These are phyloP conservation scores for Suillus brevipes DNA, from an alignment of 768 basidiomycete genomes.

Conservation along the genomic window DNA sequence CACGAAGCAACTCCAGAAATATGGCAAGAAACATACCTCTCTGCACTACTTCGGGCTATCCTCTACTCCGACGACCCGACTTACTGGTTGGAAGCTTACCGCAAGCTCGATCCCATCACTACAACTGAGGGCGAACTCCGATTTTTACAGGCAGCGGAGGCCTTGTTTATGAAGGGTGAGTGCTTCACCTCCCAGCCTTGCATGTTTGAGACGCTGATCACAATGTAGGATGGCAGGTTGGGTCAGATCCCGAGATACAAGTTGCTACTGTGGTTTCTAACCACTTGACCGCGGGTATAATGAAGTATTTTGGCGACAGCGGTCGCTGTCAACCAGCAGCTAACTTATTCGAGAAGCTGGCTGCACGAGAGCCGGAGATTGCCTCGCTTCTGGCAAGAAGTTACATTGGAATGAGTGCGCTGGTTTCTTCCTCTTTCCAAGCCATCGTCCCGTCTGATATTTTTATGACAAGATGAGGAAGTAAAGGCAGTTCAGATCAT, in stretches of 20 bases:
- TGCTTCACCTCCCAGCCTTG: neutral
- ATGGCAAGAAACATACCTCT: constrained; percentile 98
- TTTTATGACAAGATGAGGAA: constrained; percentile 75
- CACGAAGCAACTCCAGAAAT: constrained; percentile 90
- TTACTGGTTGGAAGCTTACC: constrained; percentile 89
- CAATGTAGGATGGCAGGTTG: constrained; percentile 91
- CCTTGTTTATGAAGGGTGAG: constrained; percentile 80
- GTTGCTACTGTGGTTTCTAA: constrained; percentile 97
- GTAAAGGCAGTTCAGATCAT: constrained; percentile 98
- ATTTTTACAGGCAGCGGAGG: constrained; percentile 89
- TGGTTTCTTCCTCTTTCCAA: neutral
- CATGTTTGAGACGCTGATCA: constrained; percentile 4
- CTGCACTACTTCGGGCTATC: constrained; percentile 86
- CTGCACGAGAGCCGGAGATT: constrained; percentile 86
- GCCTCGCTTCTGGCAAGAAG: constrained; percentile 82
- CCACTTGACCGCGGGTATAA: constrained; percentile 89
- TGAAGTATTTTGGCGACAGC: constrained; percentile 96
- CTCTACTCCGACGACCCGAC: constrained; percentile 95
- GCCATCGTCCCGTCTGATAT: neutral
- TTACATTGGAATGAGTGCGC: constrained; percentile 97
- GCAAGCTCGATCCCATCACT: constrained; percentile 94
- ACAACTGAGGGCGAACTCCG: constrained; percentile 84
- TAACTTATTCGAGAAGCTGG: constrained; percentile 90
- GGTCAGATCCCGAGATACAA: constrained; percentile 98
- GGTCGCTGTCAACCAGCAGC: constrained; percentile 85